These are phyloP conservation scores for Leucocoprinus leucothites DNA, from an alignment of 768 basidiomycete genomes.

Conservation along the genomic window DNA sequence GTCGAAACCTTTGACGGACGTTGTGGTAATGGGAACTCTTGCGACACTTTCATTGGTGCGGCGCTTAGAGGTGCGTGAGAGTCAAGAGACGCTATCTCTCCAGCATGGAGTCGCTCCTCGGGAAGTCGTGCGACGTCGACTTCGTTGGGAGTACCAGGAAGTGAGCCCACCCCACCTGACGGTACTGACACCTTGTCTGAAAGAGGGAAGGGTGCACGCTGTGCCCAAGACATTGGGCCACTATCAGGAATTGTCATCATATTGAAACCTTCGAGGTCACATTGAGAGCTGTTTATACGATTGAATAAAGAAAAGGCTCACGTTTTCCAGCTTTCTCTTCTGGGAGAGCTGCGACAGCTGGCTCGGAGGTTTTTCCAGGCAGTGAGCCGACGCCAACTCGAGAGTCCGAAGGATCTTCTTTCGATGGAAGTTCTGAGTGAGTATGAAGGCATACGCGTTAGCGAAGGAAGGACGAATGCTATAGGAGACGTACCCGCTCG, in stretches of 20 bases:
- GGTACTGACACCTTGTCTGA: conserved; percentile 11
- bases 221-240: not conserved
- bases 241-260: not conserved
- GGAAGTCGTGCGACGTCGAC: conserved; percentile 46
- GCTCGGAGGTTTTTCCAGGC: conserved; percentile 40
- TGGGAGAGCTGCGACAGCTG: conserved; percentile 43
- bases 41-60: not conserved
- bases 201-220: not conserved
- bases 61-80: not conserved
- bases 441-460: not conserved
- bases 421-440: not conserved
- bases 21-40: not conserved
- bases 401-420: conserved; percentile 15
- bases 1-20: not conserved
- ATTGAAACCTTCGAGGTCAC: not conserved
- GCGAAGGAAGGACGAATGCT: not conserved
- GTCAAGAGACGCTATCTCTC: not conserved
- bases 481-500: not conserved
- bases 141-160: conserved; percentile 45
- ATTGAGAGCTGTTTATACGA: not conserved
- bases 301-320: not conserved
- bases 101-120: conserved; percentile 32
- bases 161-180: conserved; percentile 42
- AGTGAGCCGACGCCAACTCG: conserved; percentile 44
- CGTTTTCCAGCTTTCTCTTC: conserved; percentile 28